A percentile compares a stretch with the other conserved stretches of the same genome.
These are phyloP conservation scores for Lomentospora prolificans DNA, from an alignment of 2,329 filamentous ascomycete species.

Conservation along the genomic window DNA sequence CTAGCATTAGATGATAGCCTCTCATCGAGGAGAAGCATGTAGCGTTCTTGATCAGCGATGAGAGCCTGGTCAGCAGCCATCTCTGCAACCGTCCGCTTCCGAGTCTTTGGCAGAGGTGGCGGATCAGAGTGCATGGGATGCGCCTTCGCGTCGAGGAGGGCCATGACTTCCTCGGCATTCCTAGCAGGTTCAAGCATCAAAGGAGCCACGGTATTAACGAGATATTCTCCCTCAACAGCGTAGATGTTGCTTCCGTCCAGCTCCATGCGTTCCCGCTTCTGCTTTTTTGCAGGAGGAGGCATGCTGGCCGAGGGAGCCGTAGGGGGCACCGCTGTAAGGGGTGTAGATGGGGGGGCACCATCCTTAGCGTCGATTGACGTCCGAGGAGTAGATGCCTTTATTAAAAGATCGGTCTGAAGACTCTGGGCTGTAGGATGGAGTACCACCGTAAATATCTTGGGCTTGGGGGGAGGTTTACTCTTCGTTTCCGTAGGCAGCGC, in stretches of 20 bases:
- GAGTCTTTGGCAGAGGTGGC: constrained; percentile 74
- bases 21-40: constrained; percentile 89
- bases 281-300: constrained; percentile 53
- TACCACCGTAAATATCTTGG: constrained; percentile 66
- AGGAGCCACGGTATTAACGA: constrained; percentile 63
- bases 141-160: constrained; percentile 59
- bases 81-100: constrained; percentile 90
- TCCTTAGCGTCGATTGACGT: constrained; percentile 18
- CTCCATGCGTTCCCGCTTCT: constrained; percentile 64
- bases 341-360: constrained; percentile 53
- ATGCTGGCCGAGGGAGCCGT: constrained; percentile 52
- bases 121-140: constrained; percentile 69
- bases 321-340: constrained; percentile 46
- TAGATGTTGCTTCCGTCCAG: constrained; percentile 65
- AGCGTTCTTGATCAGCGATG: constrained; percentile 79
- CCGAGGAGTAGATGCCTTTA: constrained; percentile 10
- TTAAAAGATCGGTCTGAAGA: constrained; percentile 61
- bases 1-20: constrained; percentile 54
- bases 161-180: constrained; percentile 57
- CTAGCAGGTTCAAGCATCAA: constrained; percentile 70
- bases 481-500: constrained; percentile 30
- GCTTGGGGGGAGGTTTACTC: constrained; percentile 39
- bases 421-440: constrained; percentile 75
- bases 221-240: constrained; percentile 65
- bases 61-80: constrained; percentile 90